Conservation (phyloP, 257 asterid genomes). For the Nicotiana attenuata region DNA sequence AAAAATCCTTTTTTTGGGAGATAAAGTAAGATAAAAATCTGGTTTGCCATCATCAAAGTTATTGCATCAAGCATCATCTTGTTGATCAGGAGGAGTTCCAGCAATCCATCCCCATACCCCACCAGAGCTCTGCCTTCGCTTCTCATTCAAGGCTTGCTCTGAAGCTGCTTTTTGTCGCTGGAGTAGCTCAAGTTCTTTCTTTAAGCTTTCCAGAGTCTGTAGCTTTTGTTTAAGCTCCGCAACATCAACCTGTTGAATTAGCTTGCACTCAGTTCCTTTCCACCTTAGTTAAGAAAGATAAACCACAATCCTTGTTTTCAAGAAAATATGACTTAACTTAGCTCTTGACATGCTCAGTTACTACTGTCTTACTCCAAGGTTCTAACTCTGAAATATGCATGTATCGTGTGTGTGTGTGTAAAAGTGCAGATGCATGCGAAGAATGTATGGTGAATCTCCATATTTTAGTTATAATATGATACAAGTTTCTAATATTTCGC, state of each 20-base stretch:
- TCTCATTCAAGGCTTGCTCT: slow-evolving; percentile 71
- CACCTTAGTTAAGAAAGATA: not conserved
- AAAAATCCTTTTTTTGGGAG: not conserved
- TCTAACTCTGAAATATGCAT: not conserved
- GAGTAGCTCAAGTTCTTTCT: slow-evolving; percentile 89
- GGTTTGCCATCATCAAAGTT: slow-evolving; percentile 6
- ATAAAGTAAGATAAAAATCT: not conserved
- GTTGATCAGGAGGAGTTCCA: slow-evolving; percentile 59
- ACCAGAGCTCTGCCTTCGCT: slow-evolving; percentile 64
- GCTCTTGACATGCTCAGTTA: not conserved
- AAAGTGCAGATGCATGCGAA: not conserved
- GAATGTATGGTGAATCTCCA: not conserved
- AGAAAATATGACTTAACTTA: not conserved
- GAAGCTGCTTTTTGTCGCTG: slow-evolving; percentile 94
- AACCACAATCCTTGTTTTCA: no score
- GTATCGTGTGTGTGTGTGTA: not conserved
- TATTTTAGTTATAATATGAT: not conserved
- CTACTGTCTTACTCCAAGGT: not conserved
- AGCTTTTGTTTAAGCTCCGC: slow-evolving; percentile 95
- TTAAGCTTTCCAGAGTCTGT: slow-evolving; percentile 70
- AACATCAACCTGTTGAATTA: slow-evolving; percentile 69
- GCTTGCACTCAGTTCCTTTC: not conserved
- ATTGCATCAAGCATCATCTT: slow-evolving; percentile 31
- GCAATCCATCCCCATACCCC: slow-evolving; percentile 99
- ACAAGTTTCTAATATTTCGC: not conserved